Conservation (phyloP, 2,329 filamentous ascomycete species). For the Talaromyces pinophilus region DNA sequence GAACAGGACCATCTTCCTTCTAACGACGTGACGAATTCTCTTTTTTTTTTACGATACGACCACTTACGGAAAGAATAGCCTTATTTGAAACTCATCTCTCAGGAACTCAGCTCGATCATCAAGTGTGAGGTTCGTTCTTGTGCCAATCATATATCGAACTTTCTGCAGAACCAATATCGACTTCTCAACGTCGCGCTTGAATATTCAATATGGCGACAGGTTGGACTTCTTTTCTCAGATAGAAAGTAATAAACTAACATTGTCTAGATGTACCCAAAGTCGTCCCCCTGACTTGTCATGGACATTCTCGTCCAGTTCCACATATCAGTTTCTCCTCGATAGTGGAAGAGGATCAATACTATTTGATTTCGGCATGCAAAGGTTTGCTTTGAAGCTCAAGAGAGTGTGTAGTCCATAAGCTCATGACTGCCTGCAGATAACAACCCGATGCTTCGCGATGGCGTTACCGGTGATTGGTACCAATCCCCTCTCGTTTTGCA, state of each 20-base stretch:
- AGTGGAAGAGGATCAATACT: constrained; percentile 81
- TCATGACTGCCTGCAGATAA: constrained; percentile 64
- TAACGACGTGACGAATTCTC: constrained; percentile 21
- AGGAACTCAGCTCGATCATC: background rate
- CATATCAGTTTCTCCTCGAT: constrained; percentile 87
- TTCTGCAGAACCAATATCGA: background rate
- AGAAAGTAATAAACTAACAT: background rate
- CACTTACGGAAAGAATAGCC: background rate
- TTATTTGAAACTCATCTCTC: background rate
- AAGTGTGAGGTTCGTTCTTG: background rate
- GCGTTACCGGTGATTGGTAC: constrained; percentile 89
- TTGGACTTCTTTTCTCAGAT: background rate
- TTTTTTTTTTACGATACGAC: constrained; percentile 13
- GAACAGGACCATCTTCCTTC: background rate
- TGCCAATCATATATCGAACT: background rate
- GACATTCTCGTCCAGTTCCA: constrained; percentile 87
- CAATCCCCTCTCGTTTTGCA: constrained; percentile 25
- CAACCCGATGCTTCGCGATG: constrained; percentile 97
- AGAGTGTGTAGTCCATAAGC: background rate
- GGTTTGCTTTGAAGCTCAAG: constrained; percentile 51
- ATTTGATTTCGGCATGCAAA: constrained; percentile 92
- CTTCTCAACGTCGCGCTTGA: background rate
- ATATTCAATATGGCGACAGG: constrained; percentile 12
- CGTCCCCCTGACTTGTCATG: constrained; percentile 90
- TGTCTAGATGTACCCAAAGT: constrained; percentile 55